A percentile compares a stretch with the other conserved stretches of the same genome.
phyloP scores from a whole-genome alignment of 2,329 filamentous ascomycete species.

The Alternaria rosae region DNA sequence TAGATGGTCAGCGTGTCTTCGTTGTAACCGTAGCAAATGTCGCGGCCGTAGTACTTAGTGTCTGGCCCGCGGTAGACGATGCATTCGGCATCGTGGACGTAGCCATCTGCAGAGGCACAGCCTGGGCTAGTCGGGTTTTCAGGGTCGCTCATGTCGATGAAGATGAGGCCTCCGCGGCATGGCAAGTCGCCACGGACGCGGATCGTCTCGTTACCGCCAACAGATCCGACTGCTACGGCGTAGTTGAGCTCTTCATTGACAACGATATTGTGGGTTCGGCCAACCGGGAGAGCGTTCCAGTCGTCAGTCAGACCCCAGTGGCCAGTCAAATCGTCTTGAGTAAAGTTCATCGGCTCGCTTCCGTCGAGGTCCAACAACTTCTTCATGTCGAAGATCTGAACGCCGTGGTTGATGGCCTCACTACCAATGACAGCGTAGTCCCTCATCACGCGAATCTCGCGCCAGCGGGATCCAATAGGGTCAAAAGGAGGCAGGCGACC shows the following conservation, averaged over 20 bases:
- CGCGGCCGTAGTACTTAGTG: conserved; percentile 54
- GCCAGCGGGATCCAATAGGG: conserved; percentile 55
- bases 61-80: conserved; percentile 62
- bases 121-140: conserved; percentile 60
- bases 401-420: conserved; percentile 55
- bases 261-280: conserved; percentile 46
- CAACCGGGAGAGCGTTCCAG: conserved; percentile 33
- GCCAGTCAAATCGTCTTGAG: conserved; percentile 34
- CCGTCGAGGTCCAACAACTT: conserved; percentile 47
- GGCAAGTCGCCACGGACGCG: conserved; percentile 32
- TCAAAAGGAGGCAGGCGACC: conserved; percentile 59
- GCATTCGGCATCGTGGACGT: conserved; percentile 68
- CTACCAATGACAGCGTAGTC: conserved; percentile 50
- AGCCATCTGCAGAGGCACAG: conserved; percentile 62
- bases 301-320: conserved; percentile 22
- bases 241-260: conserved; percentile 41
- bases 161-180: conserved; percentile 62
- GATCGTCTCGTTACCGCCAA: conserved; percentile 35
- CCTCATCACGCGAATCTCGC: conserved; percentile 56
- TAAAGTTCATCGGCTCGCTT: conserved; percentile 33
- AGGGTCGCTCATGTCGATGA: conserved; percentile 63
- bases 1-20: conserved; percentile 59
- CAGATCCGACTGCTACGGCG: conserved; percentile 38
- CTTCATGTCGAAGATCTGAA: conserved; percentile 68
- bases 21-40: conserved; percentile 65